Evolutionary conservation across 192 early-diverging fungal genomes (phyloP).

Genomic region (Coemansia sp.): DNA sequence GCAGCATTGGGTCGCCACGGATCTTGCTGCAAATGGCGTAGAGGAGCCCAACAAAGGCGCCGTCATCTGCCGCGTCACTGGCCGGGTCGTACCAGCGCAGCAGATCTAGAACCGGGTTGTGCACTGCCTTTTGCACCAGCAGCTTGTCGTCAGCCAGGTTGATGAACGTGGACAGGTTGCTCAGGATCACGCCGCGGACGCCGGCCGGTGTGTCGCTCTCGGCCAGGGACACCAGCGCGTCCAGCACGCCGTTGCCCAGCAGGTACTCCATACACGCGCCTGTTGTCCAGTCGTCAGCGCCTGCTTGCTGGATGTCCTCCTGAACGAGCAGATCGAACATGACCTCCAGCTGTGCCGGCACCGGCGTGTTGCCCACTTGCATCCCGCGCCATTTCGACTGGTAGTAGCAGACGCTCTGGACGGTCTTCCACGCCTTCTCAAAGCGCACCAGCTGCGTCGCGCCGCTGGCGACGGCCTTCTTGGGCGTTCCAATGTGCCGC

Average conservation of each 20-base stretch:
- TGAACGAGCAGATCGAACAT: slow-evolving; percentile 88
- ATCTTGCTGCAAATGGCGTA: slow-evolving; percentile 49
- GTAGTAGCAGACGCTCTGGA: slow-evolving; percentile 38
- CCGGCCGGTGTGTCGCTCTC: slow-evolving; percentile 73
- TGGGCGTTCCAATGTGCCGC: slow-evolving; percentile 54
- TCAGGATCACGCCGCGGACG: slow-evolving; percentile 72
- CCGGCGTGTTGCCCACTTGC: slow-evolving; percentile 66
- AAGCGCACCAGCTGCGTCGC: slow-evolving; percentile 63
- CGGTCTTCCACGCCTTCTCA: slow-evolving; percentile 62
- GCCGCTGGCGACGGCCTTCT: slow-evolving; percentile 53
- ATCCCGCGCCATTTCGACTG: slow-evolving; percentile 41
- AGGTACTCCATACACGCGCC: slow-evolving; percentile 89
- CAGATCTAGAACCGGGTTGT: slow-evolving; percentile 75
- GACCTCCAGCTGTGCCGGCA: slow-evolving; percentile 63
- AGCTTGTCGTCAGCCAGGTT: slow-evolving; percentile 82
- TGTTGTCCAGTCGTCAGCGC: slow-evolving; percentile 64
- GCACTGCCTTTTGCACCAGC: slow-evolving; percentile 83
- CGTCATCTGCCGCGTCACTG: slow-evolving; percentile 19
- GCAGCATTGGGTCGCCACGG: slow-evolving; percentile 43
- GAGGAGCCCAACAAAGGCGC: slow-evolving; percentile 38
- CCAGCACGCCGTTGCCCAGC: slow-evolving; percentile 76
- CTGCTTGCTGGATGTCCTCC: slow-evolving; percentile 63
- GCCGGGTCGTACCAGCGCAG: slow-evolving; percentile 53
- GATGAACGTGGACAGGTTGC: slow-evolving; percentile 73
- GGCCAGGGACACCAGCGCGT: slow-evolving; percentile 69